A percentile compares a stretch with the other conserved stretches of the same genome.
Evolutionary conservation across 2,329 filamentous ascomycete species (phyloP).

Genomic region (Aspergillus glaucus): DNA sequence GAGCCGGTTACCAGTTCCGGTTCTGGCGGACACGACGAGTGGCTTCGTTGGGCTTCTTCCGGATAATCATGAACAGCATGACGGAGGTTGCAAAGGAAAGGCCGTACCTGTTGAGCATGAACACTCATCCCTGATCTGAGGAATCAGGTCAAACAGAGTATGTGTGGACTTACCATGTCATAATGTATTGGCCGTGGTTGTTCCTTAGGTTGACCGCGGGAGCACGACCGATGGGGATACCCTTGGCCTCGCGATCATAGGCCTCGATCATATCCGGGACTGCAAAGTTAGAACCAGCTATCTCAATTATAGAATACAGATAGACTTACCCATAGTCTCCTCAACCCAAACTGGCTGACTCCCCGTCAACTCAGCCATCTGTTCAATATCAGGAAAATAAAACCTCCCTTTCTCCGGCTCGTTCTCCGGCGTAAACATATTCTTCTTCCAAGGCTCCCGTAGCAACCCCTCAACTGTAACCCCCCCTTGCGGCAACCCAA

Average conservation of each 20-base stretch:
- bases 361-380: slow-evolving; percentile 80
- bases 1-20: slow-evolving; percentile 58
- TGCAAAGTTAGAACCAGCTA: slow-evolving; percentile 31
- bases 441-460: slow-evolving; percentile 90
- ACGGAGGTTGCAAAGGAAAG: slow-evolving; percentile 77
- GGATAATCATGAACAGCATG: slow-evolving; percentile 95
- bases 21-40: slow-evolving; percentile 69
- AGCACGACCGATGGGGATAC: slow-evolving; percentile 80
- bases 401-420: slow-evolving; percentile 76
- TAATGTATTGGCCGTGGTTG: slow-evolving; percentile 97
- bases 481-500: slow-evolving; percentile 61
- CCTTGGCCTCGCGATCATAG: slow-evolving; percentile 69
- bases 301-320: slow-evolving; percentile 2
- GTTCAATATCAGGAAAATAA: slow-evolving; percentile 86
- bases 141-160: neutral
- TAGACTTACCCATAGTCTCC: slow-evolving; percentile 73
- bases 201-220: slow-evolving; percentile 91
- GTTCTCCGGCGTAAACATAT: slow-evolving; percentile 93
- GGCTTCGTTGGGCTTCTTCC: slow-evolving; percentile 71
- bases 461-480: slow-evolving; percentile 79
- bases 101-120: slow-evolving; percentile 62
- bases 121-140: slow-evolving; percentile 2
- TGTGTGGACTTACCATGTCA: slow-evolving; percentile 71
- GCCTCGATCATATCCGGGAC: slow-evolving; percentile 72
- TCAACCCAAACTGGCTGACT: slow-evolving; percentile 92